A percentile compares a stretch with the other conserved stretches of the same genome.
phyloP scores from a whole-genome alignment of 2,329 filamentous ascomycete genomes.

The Macrophomina phaseolina region DNA sequence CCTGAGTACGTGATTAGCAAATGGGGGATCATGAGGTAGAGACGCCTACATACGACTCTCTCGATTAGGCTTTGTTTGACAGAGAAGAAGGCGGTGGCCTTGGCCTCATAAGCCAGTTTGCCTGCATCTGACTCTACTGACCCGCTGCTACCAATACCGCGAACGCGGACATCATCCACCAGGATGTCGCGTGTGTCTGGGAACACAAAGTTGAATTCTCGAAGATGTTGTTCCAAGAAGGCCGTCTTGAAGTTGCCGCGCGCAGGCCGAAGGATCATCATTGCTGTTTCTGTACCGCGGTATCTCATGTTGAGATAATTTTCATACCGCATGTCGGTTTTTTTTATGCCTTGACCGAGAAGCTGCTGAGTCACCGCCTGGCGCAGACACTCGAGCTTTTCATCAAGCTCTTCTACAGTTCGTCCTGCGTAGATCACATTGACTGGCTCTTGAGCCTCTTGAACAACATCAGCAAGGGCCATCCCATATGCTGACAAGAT shows the following conservation, averaged over 20 bases:
- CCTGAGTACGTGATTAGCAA: not conserved
- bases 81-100: conserved; percentile 65
- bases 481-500: conserved; percentile 60
- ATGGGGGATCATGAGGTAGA: not conserved
- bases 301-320: conserved; percentile 53
- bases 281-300: conserved; percentile 50
- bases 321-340: conserved; percentile 35
- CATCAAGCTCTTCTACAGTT: conserved; percentile 73
- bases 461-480: conserved; percentile 30
- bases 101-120: conserved; percentile 83
- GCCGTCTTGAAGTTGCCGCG: conserved; percentile 41
- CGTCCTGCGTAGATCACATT: conserved; percentile 67
- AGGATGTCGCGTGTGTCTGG: conserved; percentile 56
- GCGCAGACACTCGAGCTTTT: conserved; percentile 1
- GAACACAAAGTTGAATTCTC: conserved; percentile 52
- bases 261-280: conserved; percentile 48
- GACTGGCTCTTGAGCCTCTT: conserved; percentile 76
- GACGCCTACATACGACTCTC: conserved; percentile 49
- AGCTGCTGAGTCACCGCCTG: conserved; percentile 53
- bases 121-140: conserved; percentile 61
- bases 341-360: conserved; percentile 70
- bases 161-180: conserved; percentile 23
- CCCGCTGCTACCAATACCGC: conserved; percentile 53
- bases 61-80: conserved; percentile 71
- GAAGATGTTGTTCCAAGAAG: conserved; percentile 47